A percentile compares a stretch with the other conserved stretches of the same genome.
Evolutionary conservation across 805 yeast genomes (phyloP).

Genomic region (Myxozyma sirexii): DNA sequence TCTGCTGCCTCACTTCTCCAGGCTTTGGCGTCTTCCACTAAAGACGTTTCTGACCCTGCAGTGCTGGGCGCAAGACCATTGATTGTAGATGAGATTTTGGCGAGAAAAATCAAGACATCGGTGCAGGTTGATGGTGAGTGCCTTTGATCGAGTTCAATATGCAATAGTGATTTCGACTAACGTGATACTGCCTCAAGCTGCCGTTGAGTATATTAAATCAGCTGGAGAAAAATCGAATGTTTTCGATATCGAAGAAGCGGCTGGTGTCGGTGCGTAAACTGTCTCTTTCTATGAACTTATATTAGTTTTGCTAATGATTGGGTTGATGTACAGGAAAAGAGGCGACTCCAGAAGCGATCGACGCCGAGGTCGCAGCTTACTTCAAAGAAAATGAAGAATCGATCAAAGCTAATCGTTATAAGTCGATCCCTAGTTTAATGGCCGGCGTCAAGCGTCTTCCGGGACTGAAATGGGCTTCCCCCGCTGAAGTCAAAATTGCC

Average conservation of each 20-base stretch:
- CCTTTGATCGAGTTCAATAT: not conserved
- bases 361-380: conserved; percentile 58
- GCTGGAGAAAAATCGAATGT: conserved; percentile 49
- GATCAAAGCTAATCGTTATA: conserved; percentile 74
- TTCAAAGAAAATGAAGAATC: conserved; percentile 61
- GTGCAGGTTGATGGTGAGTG: conserved; percentile 66
- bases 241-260: conserved; percentile 58
- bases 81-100: conserved; percentile 63
- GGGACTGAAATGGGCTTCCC: conserved; percentile 88
- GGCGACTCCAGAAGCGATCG: conserved; percentile 67
- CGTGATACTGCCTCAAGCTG: conserved; percentile 15
- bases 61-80: conserved; percentile 53
- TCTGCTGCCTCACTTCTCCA: conserved; percentile 68
- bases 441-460: conserved; percentile 76
- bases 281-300: not conserved
- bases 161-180: not conserved
- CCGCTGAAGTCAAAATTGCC: conserved; percentile 80
- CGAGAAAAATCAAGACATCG: conserved; percentile 63
- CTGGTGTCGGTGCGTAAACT: conserved; percentile 58
- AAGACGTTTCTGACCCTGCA: conserved; percentile 36
- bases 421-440: conserved; percentile 72
- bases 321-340: conserved; percentile 56
- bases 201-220: conserved; percentile 63
- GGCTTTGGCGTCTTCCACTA: conserved; percentile 50
- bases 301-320: not conserved